Conservation (phyloP, 176 grass and related monocot genomes). For the Oryza australiensis region DNA sequence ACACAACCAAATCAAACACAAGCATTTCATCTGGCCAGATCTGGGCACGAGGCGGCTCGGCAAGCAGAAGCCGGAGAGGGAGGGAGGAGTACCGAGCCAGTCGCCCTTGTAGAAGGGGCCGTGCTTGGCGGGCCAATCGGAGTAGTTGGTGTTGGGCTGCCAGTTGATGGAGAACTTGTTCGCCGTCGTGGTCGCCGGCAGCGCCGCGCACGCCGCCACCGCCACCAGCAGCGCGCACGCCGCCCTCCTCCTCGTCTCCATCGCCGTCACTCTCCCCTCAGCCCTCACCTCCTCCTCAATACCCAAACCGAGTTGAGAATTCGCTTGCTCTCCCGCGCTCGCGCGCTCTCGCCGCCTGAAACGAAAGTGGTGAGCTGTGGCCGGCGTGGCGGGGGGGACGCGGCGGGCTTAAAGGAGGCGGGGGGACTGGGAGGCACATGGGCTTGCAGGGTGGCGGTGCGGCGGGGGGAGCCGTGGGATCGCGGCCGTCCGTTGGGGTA, state of each 20-base stretch:
- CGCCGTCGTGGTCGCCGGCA: constrained; percentile 40
- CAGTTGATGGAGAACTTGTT: constrained; percentile 73
- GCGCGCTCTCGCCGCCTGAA: not conserved
- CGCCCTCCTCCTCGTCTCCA: not conserved
- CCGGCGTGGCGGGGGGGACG: not conserved
- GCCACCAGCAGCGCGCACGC: constrained; percentile 32
- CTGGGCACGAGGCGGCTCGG: not conserved
- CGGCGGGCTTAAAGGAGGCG: constrained; percentile 21
- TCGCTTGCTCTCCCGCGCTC: not conserved
- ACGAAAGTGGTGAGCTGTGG: not conserved
- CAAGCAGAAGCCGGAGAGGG: not conserved
- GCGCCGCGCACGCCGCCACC: constrained; percentile 34
- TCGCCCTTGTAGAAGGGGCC: constrained; percentile 86
- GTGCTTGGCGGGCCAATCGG: constrained; percentile 73
- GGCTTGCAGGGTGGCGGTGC: not conserved
- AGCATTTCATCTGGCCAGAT: constrained; percentile 12
- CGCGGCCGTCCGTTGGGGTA: constrained; percentile 6
- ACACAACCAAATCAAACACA: not conserved
- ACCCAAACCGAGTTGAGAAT: not conserved
- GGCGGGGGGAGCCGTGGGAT: not conserved
- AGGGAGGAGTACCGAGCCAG: constrained; percentile 68
- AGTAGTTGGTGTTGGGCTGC: constrained; percentile 84
- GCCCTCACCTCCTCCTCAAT: not conserved
- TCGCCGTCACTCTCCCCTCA: not conserved
- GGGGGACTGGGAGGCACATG: not conserved